Evolutionary conservation across 148 eudicot genomes (phyloP).

Genomic region (Rheum nobile): DNA sequence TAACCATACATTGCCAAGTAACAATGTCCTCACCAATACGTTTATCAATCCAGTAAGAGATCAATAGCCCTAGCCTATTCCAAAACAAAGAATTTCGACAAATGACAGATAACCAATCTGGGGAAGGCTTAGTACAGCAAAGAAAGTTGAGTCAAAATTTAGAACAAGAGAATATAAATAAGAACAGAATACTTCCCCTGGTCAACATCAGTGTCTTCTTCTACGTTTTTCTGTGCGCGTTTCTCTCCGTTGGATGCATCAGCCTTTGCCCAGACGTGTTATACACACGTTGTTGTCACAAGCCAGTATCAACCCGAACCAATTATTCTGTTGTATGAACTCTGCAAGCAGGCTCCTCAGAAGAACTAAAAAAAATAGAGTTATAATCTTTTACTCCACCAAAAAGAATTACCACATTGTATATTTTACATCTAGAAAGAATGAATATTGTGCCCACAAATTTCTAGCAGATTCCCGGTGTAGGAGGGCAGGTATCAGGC

Average conservation of each 20-base stretch:
- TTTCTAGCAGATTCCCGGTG: slow-evolving; percentile 17
- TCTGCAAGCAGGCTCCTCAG: slow-evolving; percentile 18
- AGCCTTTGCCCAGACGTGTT: not conserved
- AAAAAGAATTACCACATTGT: slow-evolving; percentile 30
- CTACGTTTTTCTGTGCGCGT: not conserved
- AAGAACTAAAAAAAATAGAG: slow-evolving; percentile 22
- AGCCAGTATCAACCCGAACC: no score
- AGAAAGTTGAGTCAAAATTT: not conserved
- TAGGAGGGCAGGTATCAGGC: not conserved
- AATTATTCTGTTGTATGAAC: slow-evolving; percentile 29
- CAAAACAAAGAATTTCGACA: slow-evolving; percentile 1
- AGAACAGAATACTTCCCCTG: not conserved
- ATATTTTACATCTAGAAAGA: slow-evolving; percentile 51
- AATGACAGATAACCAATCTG: not conserved
- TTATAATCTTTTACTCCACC: slow-evolving; percentile 21
- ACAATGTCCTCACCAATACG: slow-evolving; percentile 12
- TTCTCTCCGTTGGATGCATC: not conserved
- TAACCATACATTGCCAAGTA: slow-evolving; percentile 26
- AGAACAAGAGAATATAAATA: not conserved
- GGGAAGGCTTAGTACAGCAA: not conserved
- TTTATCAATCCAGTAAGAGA: slow-evolving; percentile 15
- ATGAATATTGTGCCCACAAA: slow-evolving; percentile 34
- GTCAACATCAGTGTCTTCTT: not conserved
- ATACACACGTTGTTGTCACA: not conserved
- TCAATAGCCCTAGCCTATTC: no score